Evolutionary conservation across 306 rosid species (phyloP).

Genomic region (Citrullus amarus): DNA sequence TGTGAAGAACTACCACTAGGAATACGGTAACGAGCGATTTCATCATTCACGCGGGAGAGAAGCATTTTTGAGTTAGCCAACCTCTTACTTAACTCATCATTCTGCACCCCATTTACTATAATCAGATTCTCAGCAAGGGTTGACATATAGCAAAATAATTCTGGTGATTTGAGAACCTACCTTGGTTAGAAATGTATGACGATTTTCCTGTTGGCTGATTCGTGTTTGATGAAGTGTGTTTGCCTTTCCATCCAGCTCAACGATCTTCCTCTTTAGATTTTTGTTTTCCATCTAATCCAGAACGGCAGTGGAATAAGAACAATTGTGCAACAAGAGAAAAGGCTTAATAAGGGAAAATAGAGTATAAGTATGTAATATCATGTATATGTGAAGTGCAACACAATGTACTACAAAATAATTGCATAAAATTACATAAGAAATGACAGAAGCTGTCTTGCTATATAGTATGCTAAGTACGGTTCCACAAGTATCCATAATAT

Average conservation of each 20-base stretch:
- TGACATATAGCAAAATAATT: neutral
- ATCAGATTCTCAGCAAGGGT: neutral
- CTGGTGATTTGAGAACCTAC: constrained; percentile 16
- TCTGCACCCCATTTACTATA: constrained; percentile 5
- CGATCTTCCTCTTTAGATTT: constrained; percentile 48
- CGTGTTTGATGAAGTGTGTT: constrained; percentile 36
- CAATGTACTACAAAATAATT: neutral
- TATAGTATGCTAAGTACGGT: neutral
- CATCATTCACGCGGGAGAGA: constrained; percentile 49
- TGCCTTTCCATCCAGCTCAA: constrained; percentile 71
- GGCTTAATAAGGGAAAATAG: neutral
- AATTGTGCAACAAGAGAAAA: neutral
- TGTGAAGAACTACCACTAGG: constrained; percentile 32
- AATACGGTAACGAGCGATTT: constrained; percentile 35
- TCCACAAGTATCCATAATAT: neutral
- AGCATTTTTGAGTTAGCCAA: constrained; percentile 44
- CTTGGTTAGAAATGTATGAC: constrained; percentile 33
- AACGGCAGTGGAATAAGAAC: constrained; percentile 14
- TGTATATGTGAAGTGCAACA: neutral
- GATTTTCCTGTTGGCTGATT: constrained; percentile 21
- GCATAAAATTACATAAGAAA: neutral
- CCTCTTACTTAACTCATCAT: constrained; percentile 38
- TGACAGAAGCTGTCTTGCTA: neutral
- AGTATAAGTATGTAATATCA: neutral
- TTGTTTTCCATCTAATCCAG: constrained; percentile 59